Evolutionary conservation across 2,329 filamentous ascomycete genomes (phyloP).

Genomic region (Hypoxylon sp.): DNA sequence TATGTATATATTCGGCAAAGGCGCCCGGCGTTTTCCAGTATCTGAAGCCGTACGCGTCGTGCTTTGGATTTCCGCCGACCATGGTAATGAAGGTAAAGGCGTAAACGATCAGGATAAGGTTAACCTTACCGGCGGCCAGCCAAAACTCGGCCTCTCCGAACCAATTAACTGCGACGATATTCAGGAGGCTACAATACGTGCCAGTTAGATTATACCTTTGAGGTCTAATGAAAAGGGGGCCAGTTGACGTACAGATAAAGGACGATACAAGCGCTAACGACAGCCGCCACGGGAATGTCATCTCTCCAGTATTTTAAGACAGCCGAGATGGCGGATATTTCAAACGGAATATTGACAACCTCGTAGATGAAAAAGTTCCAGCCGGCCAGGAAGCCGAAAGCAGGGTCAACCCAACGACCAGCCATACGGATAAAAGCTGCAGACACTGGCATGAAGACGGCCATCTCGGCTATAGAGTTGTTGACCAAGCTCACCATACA

Average conservation of each 20-base stretch:
- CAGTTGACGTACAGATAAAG: conserved; percentile 56
- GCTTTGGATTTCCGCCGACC: conserved; percentile 60
- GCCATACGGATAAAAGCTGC: conserved; percentile 74
- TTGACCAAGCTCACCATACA: conserved; percentile 71
- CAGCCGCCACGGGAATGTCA: conserved; percentile 61
- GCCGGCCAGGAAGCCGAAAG: conserved; percentile 67
- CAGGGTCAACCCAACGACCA: conserved; percentile 74
- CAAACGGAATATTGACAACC: conserved; percentile 55
- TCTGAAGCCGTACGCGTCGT: conserved; percentile 55
- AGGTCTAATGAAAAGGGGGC: no score
- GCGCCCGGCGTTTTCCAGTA: conserved; percentile 66
- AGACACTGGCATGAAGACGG: conserved; percentile 69
- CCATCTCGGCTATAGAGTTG: conserved; percentile 75
- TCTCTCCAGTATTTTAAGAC: conserved; percentile 61
- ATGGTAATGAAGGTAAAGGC: conserved; percentile 61
- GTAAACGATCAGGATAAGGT: conserved; percentile 54
- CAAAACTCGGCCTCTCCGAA: conserved; percentile 65
- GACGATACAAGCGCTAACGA: conserved; percentile 55
- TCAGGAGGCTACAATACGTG: conserved; percentile 51
- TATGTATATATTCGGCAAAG: conserved; percentile 67
- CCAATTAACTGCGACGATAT: conserved; percentile 59
- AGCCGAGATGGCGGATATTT: conserved; percentile 55
- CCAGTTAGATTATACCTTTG: no score
- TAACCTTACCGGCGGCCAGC: conserved; percentile 60
- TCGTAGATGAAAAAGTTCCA: conserved; percentile 59